Conservation (phyloP, 1,139 yeast genomes). For the Geotrichum klebahnii region DNA sequence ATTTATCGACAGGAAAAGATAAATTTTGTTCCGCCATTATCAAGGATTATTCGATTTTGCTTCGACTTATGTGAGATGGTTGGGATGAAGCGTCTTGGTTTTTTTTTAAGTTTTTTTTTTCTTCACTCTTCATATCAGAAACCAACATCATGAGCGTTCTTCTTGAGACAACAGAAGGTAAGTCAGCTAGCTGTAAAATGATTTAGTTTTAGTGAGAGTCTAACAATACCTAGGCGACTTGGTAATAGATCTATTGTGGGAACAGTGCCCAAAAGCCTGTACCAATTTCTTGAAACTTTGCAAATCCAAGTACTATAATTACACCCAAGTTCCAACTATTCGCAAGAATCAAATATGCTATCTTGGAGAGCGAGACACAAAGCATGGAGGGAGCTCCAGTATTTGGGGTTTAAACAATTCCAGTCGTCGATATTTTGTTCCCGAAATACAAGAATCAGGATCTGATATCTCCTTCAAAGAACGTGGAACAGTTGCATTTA, state of each 20-base stretch:
- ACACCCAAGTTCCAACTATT: conserved; percentile 48
- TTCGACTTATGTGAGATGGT: neutral
- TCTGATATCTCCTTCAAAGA: conserved; percentile 5
- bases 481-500: conserved; percentile 20
- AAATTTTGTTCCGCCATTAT: neutral
- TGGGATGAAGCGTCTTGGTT: neutral
- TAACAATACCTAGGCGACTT: conserved; percentile 40
- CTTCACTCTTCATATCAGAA: conserved; percentile 4
- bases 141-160: conserved; percentile 50
- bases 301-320: conserved; percentile 51
- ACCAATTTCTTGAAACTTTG: conserved; percentile 55
- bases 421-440: conserved; percentile 10
- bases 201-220: neutral
- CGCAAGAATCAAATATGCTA: conserved; percentile 34
- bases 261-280: conserved; percentile 43
- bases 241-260: conserved; percentile 50
- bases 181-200: conserved; percentile 24
- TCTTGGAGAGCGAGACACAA: conserved; percentile 7
- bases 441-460: conserved; percentile 15
- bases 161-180: conserved; percentile 53
- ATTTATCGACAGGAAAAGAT: neutral
- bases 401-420: conserved; percentile 15
- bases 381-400: conserved; percentile 2
- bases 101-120: conserved; percentile 4
- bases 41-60: neutral